Conservation (phyloP, 73 alveolate genomes). For the Tetrahymena borealis region DNA sequence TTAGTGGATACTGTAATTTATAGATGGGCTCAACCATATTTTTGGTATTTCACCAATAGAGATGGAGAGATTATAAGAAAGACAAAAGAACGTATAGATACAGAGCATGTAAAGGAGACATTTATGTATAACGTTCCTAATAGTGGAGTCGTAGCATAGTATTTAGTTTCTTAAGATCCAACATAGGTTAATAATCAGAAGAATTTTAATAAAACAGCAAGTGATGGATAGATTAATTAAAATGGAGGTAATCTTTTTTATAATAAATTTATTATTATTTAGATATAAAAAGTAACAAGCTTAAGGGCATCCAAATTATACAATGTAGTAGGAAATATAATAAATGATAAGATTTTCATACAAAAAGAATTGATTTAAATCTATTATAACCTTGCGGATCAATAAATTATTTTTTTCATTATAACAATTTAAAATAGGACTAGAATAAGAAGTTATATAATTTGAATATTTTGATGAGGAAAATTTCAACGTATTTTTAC, state of each 20-base stretch:
- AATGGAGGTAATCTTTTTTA: background rate
- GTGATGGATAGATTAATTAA: background rate
- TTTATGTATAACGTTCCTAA: conserved; percentile 45
- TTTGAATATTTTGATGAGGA: conserved; percentile 68
- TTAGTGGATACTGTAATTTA: conserved; percentile 73
- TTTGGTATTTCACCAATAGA: conserved; percentile 74
- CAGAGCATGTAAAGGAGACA: conserved; percentile 61
- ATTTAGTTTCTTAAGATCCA: conserved; percentile 12
- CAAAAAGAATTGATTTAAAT: too few species aligned
- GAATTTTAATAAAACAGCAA: background rate
- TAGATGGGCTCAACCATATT: conserved; percentile 75
- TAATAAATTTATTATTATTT: background rate
- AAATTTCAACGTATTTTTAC: conserved; percentile 55
- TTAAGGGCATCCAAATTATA: background rate
- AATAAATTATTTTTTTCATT: background rate
- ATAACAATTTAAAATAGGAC: background rate
- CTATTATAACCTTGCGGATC: too few species aligned
- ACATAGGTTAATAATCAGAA: background rate
- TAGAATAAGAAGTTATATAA: conserved; percentile 44
- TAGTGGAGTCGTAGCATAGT: conserved; percentile 65
- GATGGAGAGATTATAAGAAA: conserved; percentile 73
- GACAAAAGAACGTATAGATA: conserved; percentile 60
- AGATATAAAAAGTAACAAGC: background rate
- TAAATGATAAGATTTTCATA: too few species aligned
- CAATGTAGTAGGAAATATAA: background rate